Conservation (phyloP, 176 grass and related monocot genomes). For the Cenchrus purpureus region DNA sequence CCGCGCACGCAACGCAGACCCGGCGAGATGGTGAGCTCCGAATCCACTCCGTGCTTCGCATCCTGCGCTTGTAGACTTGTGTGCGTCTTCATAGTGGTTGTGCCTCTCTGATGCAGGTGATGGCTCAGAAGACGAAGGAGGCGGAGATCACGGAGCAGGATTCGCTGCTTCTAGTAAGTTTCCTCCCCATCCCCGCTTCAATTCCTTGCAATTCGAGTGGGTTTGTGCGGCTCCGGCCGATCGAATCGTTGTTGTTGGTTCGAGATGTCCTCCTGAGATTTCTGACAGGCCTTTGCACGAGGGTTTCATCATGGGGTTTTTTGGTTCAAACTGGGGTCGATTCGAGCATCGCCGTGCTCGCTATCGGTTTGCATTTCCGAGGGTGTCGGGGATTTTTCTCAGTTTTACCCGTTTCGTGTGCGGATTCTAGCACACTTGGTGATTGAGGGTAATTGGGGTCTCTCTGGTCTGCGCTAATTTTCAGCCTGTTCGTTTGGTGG, state of each 20-base stretch:
- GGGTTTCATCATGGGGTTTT: slow-evolving; percentile 19
- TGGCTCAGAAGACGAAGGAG: slow-evolving; percentile 82
- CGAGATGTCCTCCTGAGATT: background rate
- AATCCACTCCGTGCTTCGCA: background rate
- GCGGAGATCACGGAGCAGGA: slow-evolving; percentile 97
- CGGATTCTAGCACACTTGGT: slow-evolving; percentile 19
- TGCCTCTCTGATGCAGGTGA: slow-evolving; percentile 51
- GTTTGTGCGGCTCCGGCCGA: background rate
- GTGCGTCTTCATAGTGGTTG: slow-evolving; percentile 17
- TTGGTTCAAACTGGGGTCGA: slow-evolving; percentile 21
- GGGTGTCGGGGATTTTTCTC: background rate
- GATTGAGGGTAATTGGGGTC: background rate
- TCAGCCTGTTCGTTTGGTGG: no score
- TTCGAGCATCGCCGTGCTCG: background rate
- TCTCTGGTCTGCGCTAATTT: background rate
- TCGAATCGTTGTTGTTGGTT: slow-evolving; percentile 10
- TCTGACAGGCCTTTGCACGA: background rate
- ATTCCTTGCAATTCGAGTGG: slow-evolving; percentile 17
- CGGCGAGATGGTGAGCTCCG: slow-evolving; percentile 50
- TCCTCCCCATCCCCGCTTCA: background rate
- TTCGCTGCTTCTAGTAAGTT: slow-evolving; percentile 79
- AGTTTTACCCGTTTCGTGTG: slow-evolving; percentile 1
- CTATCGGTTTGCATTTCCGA: background rate
- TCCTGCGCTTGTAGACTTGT: background rate
- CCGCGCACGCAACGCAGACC: slow-evolving; percentile 25